These are phyloP conservation scores for Sphagnum fallax DNA, from an alignment of 228 moss, liverwort and hornwort genomes.

Conservation along the genomic window DNA sequence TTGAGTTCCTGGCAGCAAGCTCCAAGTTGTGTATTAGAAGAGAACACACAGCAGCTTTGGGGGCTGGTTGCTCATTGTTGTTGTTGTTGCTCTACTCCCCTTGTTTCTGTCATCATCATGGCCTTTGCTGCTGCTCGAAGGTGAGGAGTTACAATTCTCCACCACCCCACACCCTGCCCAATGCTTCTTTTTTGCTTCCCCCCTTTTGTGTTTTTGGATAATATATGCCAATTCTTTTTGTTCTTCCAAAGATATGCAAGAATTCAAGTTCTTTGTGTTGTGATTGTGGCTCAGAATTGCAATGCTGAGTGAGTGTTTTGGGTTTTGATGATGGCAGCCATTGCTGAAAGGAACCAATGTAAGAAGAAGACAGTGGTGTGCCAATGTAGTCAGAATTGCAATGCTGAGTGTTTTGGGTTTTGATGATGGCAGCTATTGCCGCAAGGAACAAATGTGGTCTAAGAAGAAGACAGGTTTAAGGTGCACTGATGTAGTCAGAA, in stretches of 20 bases:
- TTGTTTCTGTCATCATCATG: background rate
- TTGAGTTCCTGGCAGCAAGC: no score
- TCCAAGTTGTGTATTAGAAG: no score
- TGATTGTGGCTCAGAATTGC: background rate
- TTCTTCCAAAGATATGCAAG: background rate
- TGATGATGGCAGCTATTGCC: background rate
- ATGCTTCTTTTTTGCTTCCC: background rate
- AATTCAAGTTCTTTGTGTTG: background rate
- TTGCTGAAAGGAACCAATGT: background rate
- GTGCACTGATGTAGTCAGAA: background rate
- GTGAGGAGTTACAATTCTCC: background rate
- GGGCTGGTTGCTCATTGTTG: no score
- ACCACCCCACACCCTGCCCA: background rate
- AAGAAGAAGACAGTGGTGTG: background rate
- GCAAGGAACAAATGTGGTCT: no score
- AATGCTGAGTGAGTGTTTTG: background rate
- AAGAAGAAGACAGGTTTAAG: no score
- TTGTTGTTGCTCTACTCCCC: no score
- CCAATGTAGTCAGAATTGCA: background rate
- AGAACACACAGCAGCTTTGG: no score
- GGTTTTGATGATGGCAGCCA: background rate
- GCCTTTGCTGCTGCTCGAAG: background rate
- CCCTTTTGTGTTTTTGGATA: background rate
- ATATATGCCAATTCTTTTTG: background rate
- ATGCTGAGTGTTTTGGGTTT: slow-evolving; percentile 1